Percentiles rank a stretch among this genome's conserved stretches.
Evolutionary conservation across 306 rosid genomes (phyloP).

Genomic region (Rosa chinensis): DNA sequence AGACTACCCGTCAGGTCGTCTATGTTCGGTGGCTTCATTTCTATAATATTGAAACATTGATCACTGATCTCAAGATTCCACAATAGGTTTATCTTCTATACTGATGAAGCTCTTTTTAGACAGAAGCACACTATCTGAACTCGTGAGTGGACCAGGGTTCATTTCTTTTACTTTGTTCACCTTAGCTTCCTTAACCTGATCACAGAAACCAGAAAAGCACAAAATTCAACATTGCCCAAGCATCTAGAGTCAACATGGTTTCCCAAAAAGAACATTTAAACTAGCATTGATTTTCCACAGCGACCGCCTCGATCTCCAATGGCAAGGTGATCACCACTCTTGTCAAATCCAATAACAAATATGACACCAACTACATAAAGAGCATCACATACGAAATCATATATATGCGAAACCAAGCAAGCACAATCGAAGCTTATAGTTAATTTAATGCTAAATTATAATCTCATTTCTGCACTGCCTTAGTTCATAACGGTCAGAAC

Average conservation of each 20-base stretch:
- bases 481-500: no score
- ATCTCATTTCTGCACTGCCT: no score
- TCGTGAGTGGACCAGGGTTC: slow-evolving; percentile 33
- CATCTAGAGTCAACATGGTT: not conserved
- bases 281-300: no score
- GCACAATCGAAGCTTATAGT: no score
- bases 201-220: slow-evolving; percentile 26
- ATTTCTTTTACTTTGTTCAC: slow-evolving; percentile 49
- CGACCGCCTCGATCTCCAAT: no score
- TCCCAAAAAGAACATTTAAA: not conserved
- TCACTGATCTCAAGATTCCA: slow-evolving; percentile 71
- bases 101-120: slow-evolving; percentile 53
- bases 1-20: slow-evolving; percentile 64
- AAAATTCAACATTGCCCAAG: slow-evolving; percentile 4
- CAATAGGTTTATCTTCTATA: slow-evolving; percentile 38
- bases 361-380: no score
- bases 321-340: no score
- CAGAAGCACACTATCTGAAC: slow-evolving; percentile 56
- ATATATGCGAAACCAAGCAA: no score
- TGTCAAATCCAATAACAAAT: no score
- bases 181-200: slow-evolving; percentile 57
- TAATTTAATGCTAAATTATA: no score
- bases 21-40: slow-evolving; percentile 67
- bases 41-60: slow-evolving; percentile 70
- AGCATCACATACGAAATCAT: no score